Evolutionary conservation across 2,329 filamentous ascomycete genomes (phyloP).

Genomic region (Fusarium sp.): DNA sequence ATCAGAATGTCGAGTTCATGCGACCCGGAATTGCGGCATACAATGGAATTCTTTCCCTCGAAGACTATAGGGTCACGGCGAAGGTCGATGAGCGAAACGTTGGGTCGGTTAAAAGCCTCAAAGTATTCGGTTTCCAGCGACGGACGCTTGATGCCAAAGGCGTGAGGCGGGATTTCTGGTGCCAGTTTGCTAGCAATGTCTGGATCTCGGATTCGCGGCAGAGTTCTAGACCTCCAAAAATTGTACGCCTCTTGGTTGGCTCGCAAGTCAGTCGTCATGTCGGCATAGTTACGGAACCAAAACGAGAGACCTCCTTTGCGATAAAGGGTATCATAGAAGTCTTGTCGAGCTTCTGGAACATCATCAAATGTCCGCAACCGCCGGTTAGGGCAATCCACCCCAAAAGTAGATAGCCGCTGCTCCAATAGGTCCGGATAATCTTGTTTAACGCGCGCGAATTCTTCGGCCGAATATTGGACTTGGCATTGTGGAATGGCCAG

Average conservation of each 20-base stretch:
- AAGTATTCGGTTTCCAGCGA: conserved; percentile 9
- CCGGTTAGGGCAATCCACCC: not conserved
- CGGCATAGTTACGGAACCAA: conserved; percentile 1
- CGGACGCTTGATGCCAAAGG: conserved; percentile 16
- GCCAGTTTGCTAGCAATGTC: not conserved
- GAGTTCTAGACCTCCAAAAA: conserved; percentile 11
- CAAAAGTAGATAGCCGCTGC: not conserved
- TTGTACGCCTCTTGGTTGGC: not conserved
- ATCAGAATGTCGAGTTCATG: conserved; percentile 6
- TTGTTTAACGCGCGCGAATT: no score
- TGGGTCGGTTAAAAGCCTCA: conserved; percentile 17
- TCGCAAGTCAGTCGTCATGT: not conserved
- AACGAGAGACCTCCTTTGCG: not conserved
- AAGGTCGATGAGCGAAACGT: conserved; percentile 1
- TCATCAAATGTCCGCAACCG: not conserved
- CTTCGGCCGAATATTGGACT: not conserved
- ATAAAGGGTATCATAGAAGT: not conserved
- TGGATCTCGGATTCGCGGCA: conserved; percentile 4
- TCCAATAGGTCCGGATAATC: not conserved
- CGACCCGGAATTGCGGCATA: not conserved
- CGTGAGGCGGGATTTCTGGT: conserved; percentile 2
- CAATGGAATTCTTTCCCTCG: not conserved
- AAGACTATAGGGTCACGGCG: not conserved
- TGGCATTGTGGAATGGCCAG: not conserved
- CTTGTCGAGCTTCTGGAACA: not conserved